phyloP scores from a whole-genome alignment of 805 yeast genomes.

The Candida ficus region DNA sequence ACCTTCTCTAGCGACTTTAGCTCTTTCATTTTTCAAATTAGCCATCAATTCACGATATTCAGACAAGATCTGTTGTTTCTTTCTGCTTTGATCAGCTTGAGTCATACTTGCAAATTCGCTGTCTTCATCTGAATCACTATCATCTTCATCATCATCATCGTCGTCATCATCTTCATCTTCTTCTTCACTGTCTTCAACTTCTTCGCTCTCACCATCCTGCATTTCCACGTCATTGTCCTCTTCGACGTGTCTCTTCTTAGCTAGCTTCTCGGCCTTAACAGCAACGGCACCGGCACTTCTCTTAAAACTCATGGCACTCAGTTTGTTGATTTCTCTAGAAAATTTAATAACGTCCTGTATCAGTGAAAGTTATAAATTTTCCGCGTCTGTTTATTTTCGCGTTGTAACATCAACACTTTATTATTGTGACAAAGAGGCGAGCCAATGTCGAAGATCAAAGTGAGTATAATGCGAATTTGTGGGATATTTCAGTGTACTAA shows the following conservation, averaged over 20 bases:
- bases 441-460: constrained; percentile 1
- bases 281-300: constrained; percentile 1
- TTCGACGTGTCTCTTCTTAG: constrained; percentile 1
- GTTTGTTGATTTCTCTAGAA: no score
- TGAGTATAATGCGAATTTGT: no score
- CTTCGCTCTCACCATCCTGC: constrained; percentile 5
- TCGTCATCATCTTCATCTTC: constrained; percentile 11
- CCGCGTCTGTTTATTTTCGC: constrained; percentile 1
- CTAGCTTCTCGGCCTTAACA: background rate
- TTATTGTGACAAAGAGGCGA: background rate
- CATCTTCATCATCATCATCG: constrained; percentile 6
- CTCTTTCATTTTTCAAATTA: constrained; percentile 33
- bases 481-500: constrained; percentile 5
- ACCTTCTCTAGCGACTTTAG: constrained; percentile 51
- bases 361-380: no score
- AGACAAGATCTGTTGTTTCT: constrained; percentile 28
- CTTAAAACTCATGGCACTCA: no score
- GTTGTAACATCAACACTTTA: background rate
- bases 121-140: background rate
- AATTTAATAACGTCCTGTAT: no score
- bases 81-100: constrained; percentile 2
- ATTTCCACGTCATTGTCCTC: constrained; percentile 5
- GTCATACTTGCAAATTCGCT: background rate
- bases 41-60: constrained; percentile 28
- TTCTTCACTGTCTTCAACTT: constrained; percentile 9